Base-by-base conservation (phyloP, 345 rosid genomes). In the Litchi chinensis region DNA sequence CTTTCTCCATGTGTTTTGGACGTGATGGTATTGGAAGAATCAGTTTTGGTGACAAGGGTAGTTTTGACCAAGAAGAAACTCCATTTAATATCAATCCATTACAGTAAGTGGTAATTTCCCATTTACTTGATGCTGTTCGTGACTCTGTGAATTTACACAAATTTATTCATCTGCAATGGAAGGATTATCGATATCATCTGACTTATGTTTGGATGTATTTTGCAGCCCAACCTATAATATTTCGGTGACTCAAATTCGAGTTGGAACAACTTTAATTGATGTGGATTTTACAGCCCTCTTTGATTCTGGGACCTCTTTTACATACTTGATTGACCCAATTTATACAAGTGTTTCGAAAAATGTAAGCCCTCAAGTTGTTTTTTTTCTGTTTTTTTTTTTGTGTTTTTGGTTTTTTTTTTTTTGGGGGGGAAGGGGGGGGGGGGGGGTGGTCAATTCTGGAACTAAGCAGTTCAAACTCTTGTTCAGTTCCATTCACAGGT, bases 1-100 rank as follows among this genome's bases (percentile, higher is more conserved):
- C 98, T 66, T 92, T 96, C 86, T 96, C 97, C 52, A 90, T 96
- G 95, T 96, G 95, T 80, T 96, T 92, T 62, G 93, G 98, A 43
- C 87, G 68, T 66, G 95, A 90, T 81, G 97, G 98, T 62, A 78
- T 89, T 81, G 99, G 97, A 82, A 83, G 97, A 83, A 95, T 93
- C 78, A 92, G 91, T 88, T 93, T 95, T 72, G 97, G 99, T 52
- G 97, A 93, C 80, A 88, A 85, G 77, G 98, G 99, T 52, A 88
- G 93, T 81, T 79, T 89, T 41, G 95, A 92, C 81, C 98, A 93
- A 86, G 89, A 90, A 57, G 98, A 91, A 85, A 92, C 99, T 2
- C 91, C 91, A 0, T 91, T 95, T 78, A 93, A 93, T 81, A 52
- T 90, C 70, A 90, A 90, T 77, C 96, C 90, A n/a, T 83, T 85